Evolutionary conservation across 495 filamentous ascomycete species (phyloP).

Genomic region (Xylona heveae): DNA sequence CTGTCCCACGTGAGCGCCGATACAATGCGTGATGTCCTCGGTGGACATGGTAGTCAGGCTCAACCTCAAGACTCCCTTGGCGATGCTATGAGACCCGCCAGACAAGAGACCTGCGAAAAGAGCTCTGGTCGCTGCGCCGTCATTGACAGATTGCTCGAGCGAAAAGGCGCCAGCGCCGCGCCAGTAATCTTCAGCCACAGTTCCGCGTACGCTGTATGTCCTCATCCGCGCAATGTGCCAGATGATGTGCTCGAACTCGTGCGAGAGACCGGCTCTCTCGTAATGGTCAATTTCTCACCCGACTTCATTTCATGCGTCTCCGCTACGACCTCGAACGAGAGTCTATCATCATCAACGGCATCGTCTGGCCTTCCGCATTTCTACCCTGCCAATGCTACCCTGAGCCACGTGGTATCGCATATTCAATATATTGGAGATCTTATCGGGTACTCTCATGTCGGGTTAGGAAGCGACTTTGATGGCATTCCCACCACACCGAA

Average conservation of each 20-base stretch:
- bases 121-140: conserved; percentile 20
- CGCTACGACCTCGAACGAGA: conserved; percentile 6
- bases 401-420: conserved; percentile 59
- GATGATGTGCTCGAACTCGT: conserved; percentile 47
- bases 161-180: conserved; percentile 24
- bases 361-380: conserved; percentile 14
- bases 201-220: conserved; percentile 41
- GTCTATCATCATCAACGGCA: too few species aligned
- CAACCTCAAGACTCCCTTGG: too few species aligned
- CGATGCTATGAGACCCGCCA: too few species aligned
- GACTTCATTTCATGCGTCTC: conserved; percentile 53
- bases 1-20: conserved; percentile 44
- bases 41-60: too few species aligned
- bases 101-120: too few species aligned
- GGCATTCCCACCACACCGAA: conserved; percentile 31
- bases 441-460: conserved; percentile 56
- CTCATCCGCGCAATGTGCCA: conserved; percentile 50
- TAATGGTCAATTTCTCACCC: conserved; percentile 64
- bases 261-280: conserved; percentile 34
- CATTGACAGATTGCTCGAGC: too few species aligned
- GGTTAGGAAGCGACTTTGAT: conserved; percentile 56
- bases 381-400: conserved; percentile 42
- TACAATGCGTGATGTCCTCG: conserved; percentile 49
- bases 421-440: conserved; percentile 44
- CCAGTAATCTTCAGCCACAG: conserved; percentile 60